Evolutionary conservation across 176 grass and related monocot species (phyloP), one percentile per base, ranked within the genome.

Genomic region (Paspalum vaginatum): DNA sequence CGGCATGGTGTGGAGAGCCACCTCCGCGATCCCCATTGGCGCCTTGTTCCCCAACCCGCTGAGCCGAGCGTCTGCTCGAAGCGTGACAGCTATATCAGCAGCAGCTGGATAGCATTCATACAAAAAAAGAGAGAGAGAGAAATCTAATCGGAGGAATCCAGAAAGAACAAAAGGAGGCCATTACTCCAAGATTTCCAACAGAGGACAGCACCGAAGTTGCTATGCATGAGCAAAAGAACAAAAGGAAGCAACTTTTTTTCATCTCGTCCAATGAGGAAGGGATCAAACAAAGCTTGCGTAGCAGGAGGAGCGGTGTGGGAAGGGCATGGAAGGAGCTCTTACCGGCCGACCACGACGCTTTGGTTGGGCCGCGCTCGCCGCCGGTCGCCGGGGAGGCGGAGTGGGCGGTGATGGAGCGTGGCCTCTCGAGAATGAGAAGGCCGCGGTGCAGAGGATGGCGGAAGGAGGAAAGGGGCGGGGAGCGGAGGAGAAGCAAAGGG

Each of bases 1-100:
- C 53, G 85, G 65, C 78, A 88, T 82, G 38, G 62, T 59, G 86
- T 79, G 80, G 32, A 89, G 48, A 60, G 82, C 79, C 55, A 72
- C 81, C 45, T 85, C 90, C 67, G 82, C 71, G 77, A 86, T 79
- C 72, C 75, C 93, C 90, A 86, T 80, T 62, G 51, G 79, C 65
- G 53, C 72, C n/a, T n/a, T 64, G 11, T 44, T 46, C 7, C 74
- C 74, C 83, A 63, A 69, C 76, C 72, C 58, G 79, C 50, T 40
- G 15, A 64, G 61, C 50, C 47, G 15, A 64, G 61, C 60, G 87
- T 78, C 75, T 95, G 89, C 68, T 89, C 65, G 69, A 83, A 65
- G 38, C 14, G 59, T 61, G 37, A 20, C 13, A 5, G 21, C 47
- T 41, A 37, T 2, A 47, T 83, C 20, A 74, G 80, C 68, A 53